phyloP scores from a whole-genome alignment of 1,284 basidiomycete species.

The Inonotus hispidus region DNA sequence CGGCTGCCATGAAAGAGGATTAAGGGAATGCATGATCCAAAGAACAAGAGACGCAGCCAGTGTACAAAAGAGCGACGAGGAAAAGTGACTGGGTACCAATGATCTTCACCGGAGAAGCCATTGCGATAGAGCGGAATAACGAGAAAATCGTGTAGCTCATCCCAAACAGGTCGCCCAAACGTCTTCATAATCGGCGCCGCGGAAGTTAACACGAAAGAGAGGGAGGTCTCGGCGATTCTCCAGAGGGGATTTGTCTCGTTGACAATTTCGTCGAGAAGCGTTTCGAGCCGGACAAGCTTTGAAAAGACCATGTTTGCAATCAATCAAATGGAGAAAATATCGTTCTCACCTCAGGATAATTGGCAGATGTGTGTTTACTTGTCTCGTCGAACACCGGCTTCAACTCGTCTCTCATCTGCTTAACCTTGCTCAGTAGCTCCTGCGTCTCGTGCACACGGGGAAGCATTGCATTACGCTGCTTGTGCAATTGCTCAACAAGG shows the following conservation, averaged over 20 bases:
- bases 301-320: background rate
- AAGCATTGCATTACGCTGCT: conserved; percentile 34
- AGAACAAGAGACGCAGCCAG: conserved; percentile 54
- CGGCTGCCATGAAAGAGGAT: conserved; percentile 52
- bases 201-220: conserved; percentile 66
- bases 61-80: conserved; percentile 62
- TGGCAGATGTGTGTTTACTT: conserved; percentile 59
- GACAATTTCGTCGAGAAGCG: conserved; percentile 16
- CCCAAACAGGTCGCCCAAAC: conserved; percentile 69
- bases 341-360: conserved; percentile 63
- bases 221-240: conserved; percentile 57
- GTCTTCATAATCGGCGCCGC: conserved; percentile 73
- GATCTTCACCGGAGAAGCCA: conserved; percentile 71
- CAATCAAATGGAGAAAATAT: conserved; percentile 7
- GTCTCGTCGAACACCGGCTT: conserved; percentile 65
- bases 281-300: background rate
- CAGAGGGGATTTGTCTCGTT: conserved; percentile 16
- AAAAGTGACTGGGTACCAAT: conserved; percentile 56
- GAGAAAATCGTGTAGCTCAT: conserved; percentile 71
- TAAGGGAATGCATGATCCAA: conserved; percentile 40
- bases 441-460: conserved; percentile 44
- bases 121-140: conserved; percentile 75
- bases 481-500: conserved; percentile 37
- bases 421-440: conserved; percentile 44
- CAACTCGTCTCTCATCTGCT: conserved; percentile 45